Evolutionary conservation across 805 yeast genomes (phyloP), one percentile per base, ranked within the genome.

Genomic region (Hanseniaspora nectarophila): DNA sequence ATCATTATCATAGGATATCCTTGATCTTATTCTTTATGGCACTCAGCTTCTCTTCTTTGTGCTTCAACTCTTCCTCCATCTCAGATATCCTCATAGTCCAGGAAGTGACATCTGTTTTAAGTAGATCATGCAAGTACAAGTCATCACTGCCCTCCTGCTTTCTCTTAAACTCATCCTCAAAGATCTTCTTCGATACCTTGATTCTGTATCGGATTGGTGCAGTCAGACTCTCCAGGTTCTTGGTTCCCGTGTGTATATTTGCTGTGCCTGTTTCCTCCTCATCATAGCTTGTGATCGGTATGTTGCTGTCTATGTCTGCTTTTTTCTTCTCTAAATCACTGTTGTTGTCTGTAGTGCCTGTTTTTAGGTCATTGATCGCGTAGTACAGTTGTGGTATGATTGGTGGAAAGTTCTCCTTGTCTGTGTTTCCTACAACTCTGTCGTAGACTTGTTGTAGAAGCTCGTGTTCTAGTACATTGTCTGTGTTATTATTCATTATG

Each of bases 381-480:
- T 50, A 43, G 39, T 50, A 43, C 15, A 43, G 35, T 13, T 43
- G 54, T 7, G 47, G 54, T n/a, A 50, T 6, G 4, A 50, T 50
- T 16, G 45, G 48, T 20, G 77, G 78, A 45, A 80, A 74, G 56
- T 58, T 45, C 2, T 56, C 47, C 3, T 54, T 20, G 46, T 59
- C 55, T 43, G 82, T 72, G 43, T 67, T 69, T 5, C 68, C 67
- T 43, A 84, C 64, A 4, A 77, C 80, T 31, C 73, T 75, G 58
- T 75, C 70, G 48, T 80, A 78, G 47, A 90, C 64, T 51, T 64
- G 63, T 60, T 80, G 83, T 55, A 90, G 66, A 4, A 71, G 75
- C 5, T 67, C 69, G 43, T 76, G 75, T 63, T 89, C 92, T 63
- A 90, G 89, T 39, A 79, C 18, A n/a, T n/a, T n/a, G n/a, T n/a